Evolutionary conservation across 2,329 filamentous ascomycete species (phyloP).

Genomic region (Botrytis squamosa): DNA sequence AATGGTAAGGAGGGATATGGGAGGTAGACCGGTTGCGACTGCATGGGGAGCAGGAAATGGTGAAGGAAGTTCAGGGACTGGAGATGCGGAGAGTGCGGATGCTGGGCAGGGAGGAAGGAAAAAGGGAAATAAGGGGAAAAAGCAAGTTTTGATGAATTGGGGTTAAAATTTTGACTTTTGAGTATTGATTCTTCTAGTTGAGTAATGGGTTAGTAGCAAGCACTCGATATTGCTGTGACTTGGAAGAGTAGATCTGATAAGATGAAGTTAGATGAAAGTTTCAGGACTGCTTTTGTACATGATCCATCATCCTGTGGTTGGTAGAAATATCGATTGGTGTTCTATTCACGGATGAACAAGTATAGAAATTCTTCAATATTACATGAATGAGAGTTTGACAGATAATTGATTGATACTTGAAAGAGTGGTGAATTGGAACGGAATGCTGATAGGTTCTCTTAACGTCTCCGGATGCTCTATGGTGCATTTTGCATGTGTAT

Average conservation of each 20-base stretch:
- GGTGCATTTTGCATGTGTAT: background rate
- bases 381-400: background rate
- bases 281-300: background rate
- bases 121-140: constrained; percentile 59
- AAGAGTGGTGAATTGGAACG: background rate
- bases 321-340: background rate
- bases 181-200: background rate
- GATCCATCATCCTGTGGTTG: background rate
- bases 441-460: background rate
- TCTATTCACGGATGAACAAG: background rate
- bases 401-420: background rate
- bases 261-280: background rate
- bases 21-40: constrained; percentile 32
- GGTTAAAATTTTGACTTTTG: background rate
- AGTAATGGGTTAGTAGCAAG: background rate
- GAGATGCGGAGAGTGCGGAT: constrained; percentile 25
- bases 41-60: constrained; percentile 35
- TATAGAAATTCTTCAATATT: background rate
- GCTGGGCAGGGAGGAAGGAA: constrained; percentile 46
- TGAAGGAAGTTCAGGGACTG: constrained; percentile 27
- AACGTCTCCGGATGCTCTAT: fast-evolving
- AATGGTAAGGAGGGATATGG: constrained; percentile 54
- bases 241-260: background rate
- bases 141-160: constrained; percentile 51
- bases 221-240: background rate